Evolutionary conservation across 306 rosid species (phyloP).

Genomic region (Rubus parviflorus): DNA sequence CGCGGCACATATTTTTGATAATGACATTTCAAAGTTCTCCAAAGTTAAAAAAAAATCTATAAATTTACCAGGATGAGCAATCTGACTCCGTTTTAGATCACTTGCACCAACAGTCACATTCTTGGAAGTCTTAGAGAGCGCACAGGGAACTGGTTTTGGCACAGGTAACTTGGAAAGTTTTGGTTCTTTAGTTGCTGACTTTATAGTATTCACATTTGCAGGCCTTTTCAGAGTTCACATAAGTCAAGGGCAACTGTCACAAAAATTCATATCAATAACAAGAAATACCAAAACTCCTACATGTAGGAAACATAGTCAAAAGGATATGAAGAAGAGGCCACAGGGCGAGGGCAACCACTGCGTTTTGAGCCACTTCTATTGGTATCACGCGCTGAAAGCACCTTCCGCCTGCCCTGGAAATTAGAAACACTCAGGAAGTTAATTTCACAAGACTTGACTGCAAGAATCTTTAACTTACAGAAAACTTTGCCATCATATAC

Average conservation of each 20-base stretch:
- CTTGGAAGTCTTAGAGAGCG: conserved; percentile 36
- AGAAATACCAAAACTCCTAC: conserved; percentile 1
- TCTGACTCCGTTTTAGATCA: conserved; percentile 54
- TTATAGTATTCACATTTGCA: conserved; percentile 34
- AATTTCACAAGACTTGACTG: not conserved
- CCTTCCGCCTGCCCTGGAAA: conserved; percentile 65
- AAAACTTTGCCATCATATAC: conserved; percentile 1
- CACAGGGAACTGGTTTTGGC: conserved; percentile 42
- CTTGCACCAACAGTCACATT: conserved; percentile 34
- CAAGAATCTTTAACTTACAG: conserved; percentile 6
- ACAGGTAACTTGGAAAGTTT: conserved; percentile 48
- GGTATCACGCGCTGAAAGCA: conserved; percentile 47
- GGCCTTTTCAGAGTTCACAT: conserved; percentile 58
- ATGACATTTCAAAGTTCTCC: not conserved
- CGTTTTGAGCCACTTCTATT: conserved; percentile 62
- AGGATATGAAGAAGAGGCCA: conserved; percentile 86
- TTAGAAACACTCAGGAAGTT: not conserved
- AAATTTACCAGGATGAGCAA: conserved; percentile 46
- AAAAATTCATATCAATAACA: conserved; percentile 21
- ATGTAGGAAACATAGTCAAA: not conserved
- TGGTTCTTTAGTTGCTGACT: conserved; percentile 43
- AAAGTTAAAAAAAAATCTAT: too few species aligned
- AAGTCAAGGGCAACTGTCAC: conserved; percentile 54
- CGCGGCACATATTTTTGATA: not conserved
- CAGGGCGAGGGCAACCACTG: conserved; percentile 60